phyloP scores from a whole-genome alignment of 768 basidiomycete genomes.

The Phlebiopsis flavidoalba region DNA sequence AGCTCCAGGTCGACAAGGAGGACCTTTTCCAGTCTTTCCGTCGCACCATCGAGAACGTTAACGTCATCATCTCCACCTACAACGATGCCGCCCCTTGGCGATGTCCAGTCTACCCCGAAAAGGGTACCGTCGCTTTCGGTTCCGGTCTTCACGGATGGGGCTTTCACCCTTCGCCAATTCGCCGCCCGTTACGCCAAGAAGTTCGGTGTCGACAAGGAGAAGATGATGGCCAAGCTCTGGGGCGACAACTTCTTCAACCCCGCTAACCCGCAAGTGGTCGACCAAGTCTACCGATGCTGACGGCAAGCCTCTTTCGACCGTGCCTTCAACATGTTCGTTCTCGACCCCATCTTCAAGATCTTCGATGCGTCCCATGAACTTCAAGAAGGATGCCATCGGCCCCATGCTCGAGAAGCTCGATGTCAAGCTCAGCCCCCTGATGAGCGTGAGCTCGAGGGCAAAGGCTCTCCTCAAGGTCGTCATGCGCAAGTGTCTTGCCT shows the following conservation, averaged over 20 bases:
- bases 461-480: constrained; percentile 94
- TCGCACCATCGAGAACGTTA: constrained; percentile 95
- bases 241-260: constrained; percentile 99
- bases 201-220: constrained; percentile 97
- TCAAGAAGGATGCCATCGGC: constrained; percentile 85
- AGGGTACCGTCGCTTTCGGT: constrained; percentile 97
- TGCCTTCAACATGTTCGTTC: constrained; percentile 97
- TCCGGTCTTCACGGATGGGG: constrained; percentile 99
- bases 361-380: constrained; percentile 99
- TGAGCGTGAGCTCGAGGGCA: constrained; percentile 83
- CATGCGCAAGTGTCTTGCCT: constrained; percentile 99
- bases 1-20: constrained; percentile 96
- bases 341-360: constrained; percentile 98
- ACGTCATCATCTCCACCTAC: constrained; percentile 98
- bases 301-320: constrained; percentile 93
- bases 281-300: constrained; percentile 70
- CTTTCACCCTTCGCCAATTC: constrained; percentile 97
- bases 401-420: constrained; percentile 96
- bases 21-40: constrained; percentile 96
- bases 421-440: constrained; percentile 79
- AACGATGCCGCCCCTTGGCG: constrained; percentile 90
- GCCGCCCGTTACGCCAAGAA: constrained; percentile 93
- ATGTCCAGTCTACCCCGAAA: constrained; percentile 99
- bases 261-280: constrained; percentile 92
- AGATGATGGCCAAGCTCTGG: constrained; percentile 98